These are phyloP conservation scores for Kodamaea laetipori DNA, from an alignment of 805 yeast genomes.

Conservation along the genomic window DNA sequence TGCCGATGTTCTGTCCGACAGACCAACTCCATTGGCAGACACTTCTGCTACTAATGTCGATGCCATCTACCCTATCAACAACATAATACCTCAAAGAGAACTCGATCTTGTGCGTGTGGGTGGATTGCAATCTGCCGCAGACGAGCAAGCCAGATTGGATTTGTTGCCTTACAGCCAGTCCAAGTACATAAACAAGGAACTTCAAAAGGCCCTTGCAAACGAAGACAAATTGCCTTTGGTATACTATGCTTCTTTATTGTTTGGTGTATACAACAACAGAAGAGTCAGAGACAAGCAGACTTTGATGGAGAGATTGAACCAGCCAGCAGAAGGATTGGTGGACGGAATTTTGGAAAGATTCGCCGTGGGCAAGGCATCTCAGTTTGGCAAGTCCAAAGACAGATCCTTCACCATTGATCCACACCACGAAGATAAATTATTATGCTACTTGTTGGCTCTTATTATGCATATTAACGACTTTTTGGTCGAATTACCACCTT, in stretches of 20 bases:
- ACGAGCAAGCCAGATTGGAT: slow-evolving; percentile 50
- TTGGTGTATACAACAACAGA: slow-evolving; percentile 79
- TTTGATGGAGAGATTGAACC: slow-evolving; percentile 60
- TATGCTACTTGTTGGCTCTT: slow-evolving; percentile 74
- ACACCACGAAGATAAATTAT: slow-evolving; percentile 78
- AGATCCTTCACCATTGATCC: slow-evolving; percentile 84
- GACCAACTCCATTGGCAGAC: slow-evolving; percentile 82
- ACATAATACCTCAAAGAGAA: slow-evolving; percentile 70
- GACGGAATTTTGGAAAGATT: slow-evolving; percentile 74
- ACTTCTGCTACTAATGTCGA: slow-evolving; percentile 80
- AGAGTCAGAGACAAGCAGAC: slow-evolving; percentile 60
- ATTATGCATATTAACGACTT: slow-evolving; percentile 76
- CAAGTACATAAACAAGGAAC: slow-evolving; percentile 52
- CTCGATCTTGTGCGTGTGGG: slow-evolving; percentile 64
- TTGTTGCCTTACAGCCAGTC: slow-evolving; percentile 66
- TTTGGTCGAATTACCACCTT: slow-evolving; percentile 71
- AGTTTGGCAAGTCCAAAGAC: slow-evolving; percentile 73
- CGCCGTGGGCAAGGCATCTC: slow-evolving; percentile 64
- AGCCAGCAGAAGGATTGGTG: slow-evolving; percentile 71
- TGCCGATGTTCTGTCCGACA: slow-evolving; percentile 57
- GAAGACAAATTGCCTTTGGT: slow-evolving; percentile 64
- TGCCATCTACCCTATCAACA: slow-evolving; percentile 75
- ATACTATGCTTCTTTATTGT: slow-evolving; percentile 76
- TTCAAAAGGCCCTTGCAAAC: slow-evolving; percentile 43
- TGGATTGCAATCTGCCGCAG: slow-evolving; percentile 56